Evolutionary conservation across 1,139 yeast genomes (phyloP), one percentile per base, ranked within the genome.

Genomic region (Blastobotrys capitulatus): DNA sequence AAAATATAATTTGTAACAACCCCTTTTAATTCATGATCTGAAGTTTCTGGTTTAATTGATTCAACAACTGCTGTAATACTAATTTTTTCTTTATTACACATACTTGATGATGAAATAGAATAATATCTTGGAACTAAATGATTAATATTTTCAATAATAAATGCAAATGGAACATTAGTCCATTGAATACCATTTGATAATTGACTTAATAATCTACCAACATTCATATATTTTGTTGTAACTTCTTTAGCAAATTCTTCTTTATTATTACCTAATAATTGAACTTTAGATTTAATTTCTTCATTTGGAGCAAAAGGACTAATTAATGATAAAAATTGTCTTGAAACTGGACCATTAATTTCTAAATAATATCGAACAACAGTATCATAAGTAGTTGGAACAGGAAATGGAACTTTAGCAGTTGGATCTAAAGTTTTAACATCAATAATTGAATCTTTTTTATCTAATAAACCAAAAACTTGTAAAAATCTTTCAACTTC

Each of bases 41-140:
- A 57, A 25, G 63, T 66, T 9, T 56, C 56, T 26, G 70, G 67
- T 47, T 68, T 62, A 63, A 82, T 80, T 41, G 82, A 78, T 71
- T 92, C 98, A 48, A 94, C 97, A 49, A 90, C 95, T 1, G 97
- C 96, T 26, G 98, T 92, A 53, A 90, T 76, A 38, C 70, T 58
- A 54, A 92, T 77, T 16, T 77, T 75, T 50, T 82, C 77, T 67
- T 89, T 88, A 62, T 87, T 94, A 51, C 82, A 77, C 52, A 82
- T 69, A 1, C 95, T 83, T 10, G 97, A 88, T 1, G 97, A 90
- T 3, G 97, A 90, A 59, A 92, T 92, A 20, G 98, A 92, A 69
- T 92, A 92, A 71, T 89, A 92, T 69, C 98, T 90, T 42, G 97
- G 96, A 65, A 86, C 94, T 60, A 92, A 73, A 61, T 82, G 88